Percentiles rank a stretch among this genome's conserved stretches.
phyloP scores from a whole-genome alignment of 768 basidiomycete genomes.

The Ramaria sp. region DNA sequence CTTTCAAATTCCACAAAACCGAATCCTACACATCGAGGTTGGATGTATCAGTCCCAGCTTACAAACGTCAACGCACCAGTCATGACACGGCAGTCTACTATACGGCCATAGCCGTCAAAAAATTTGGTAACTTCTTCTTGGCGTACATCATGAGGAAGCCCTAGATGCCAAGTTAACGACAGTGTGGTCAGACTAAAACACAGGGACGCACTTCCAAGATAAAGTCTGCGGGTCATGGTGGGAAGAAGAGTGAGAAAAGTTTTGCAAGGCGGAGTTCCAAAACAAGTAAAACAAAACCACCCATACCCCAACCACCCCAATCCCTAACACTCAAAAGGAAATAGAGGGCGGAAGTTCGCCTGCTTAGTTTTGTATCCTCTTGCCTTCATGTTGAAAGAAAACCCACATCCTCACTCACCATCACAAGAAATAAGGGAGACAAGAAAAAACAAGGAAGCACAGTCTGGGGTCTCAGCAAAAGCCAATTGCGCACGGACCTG shows the following conservation, averaged over 20 bases:
- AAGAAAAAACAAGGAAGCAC: background rate
- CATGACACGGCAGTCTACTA: slow-evolving; percentile 90
- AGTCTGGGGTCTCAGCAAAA: background rate
- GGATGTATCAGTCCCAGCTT: background rate
- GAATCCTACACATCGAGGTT: slow-evolving; percentile 45
- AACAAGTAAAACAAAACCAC: background rate
- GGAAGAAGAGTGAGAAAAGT: slow-evolving; percentile 19
- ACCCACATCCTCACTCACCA: too few species aligned
- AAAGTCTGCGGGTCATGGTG: slow-evolving; percentile 71
- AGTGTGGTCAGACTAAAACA: background rate
- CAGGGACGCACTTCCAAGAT: slow-evolving; percentile 62
- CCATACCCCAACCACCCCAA: background rate
- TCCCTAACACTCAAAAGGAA: background rate
- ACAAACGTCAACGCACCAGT: slow-evolving; percentile 46
- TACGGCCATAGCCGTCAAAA: slow-evolving; percentile 84
- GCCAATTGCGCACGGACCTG: background rate
- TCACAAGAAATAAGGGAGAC: background rate
- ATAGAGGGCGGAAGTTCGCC: too few species aligned
- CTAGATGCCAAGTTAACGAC: slow-evolving; percentile 17
- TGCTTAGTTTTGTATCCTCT: too few species aligned
- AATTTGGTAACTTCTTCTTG: slow-evolving; percentile 78
- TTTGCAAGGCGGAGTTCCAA: slow-evolving; percentile 3
- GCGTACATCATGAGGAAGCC: slow-evolving; percentile 74
- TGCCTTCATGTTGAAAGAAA: too few species aligned
- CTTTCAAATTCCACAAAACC: slow-evolving; percentile 97